These are phyloP conservation scores for Canna indica DNA, from an alignment of 176 grass and related monocot species.

Conservation along the genomic window DNA sequence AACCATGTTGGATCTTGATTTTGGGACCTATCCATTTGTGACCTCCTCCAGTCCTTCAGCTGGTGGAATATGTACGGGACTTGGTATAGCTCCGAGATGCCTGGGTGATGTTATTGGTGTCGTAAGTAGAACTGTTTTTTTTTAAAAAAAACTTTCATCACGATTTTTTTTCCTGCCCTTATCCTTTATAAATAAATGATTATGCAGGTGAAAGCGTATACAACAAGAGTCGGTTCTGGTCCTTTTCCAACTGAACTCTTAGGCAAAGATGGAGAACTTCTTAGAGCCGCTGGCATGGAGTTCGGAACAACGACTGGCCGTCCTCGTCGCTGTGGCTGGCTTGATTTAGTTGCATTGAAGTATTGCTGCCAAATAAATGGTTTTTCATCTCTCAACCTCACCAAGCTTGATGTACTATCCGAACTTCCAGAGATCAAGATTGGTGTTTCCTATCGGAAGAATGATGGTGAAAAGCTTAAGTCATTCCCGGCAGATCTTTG, in stretches of 20 bases:
- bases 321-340: constrained; percentile 84
- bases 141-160: too few relatives aligned
- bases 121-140: constrained; percentile 32
- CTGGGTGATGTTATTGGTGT: constrained; percentile 84
- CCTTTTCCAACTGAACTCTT: constrained; percentile 86
- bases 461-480: constrained; percentile 33
- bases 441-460: constrained; percentile 42
- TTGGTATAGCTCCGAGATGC: constrained; percentile 72
- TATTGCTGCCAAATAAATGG: constrained; percentile 86
- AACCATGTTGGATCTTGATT: constrained; percentile 97
- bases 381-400: constrained; percentile 83
- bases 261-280: constrained; percentile 52
- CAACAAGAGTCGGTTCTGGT: constrained; percentile 82
- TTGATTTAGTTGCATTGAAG: constrained; percentile 74
- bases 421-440: constrained; percentile 68
- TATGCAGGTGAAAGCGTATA: constrained; percentile 86
- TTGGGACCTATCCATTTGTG: constrained; percentile 90
- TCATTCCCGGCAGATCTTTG: constrained; percentile 62
- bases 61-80: constrained; percentile 86
- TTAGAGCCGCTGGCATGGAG: constrained; percentile 68
- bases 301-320: constrained; percentile 86
- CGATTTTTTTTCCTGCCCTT: neutral
- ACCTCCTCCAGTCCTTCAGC: constrained; percentile 90
- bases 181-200: neutral
- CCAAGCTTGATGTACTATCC: constrained; percentile 78